These are phyloP conservation scores for Sclerotinia nivalis DNA, from an alignment of 2,329 filamentous ascomycete genomes.

Conservation along the genomic window DNA sequence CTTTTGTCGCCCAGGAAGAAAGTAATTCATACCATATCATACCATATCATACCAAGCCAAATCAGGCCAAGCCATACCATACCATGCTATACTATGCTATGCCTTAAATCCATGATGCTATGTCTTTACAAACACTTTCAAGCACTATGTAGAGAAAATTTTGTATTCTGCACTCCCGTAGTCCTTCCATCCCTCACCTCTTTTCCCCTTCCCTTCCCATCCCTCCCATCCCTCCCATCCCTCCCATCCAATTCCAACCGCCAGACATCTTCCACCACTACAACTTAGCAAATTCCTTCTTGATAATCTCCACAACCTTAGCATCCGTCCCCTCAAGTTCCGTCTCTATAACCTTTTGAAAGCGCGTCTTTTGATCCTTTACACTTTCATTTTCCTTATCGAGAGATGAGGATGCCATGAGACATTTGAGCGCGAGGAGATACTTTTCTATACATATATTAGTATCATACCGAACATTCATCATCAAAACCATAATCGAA, in stretches of 20 bases:
- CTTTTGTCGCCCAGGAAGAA: neutral
- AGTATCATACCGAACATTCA: constrained; percentile 25
- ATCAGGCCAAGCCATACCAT: neutral
- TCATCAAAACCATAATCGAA: neutral
- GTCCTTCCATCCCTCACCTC: neutral
- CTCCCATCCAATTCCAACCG: too few species aligned
- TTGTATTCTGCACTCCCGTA: neutral
- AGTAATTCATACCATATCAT: neutral
- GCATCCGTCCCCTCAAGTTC: constrained; percentile 60
- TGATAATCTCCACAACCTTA: constrained; percentile 69
- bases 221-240: too few species aligned
- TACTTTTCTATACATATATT: constrained; percentile 67
- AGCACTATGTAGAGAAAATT: constrained; percentile 6
- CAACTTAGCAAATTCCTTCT: constrained; percentile 59
- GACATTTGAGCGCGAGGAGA: constrained; percentile 80
- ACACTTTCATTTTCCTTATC: constrained; percentile 69
- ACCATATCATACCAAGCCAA: neutral
- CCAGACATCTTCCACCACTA: neutral
- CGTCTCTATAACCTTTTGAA: constrained; percentile 62
- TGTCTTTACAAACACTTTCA: neutral
- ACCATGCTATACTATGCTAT: neutral
- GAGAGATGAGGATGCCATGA: constrained; percentile 70
- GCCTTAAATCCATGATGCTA: neutral
- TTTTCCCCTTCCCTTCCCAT: too few species aligned
- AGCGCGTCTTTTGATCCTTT: constrained; percentile 71